Conservation (phyloP, 2,329 filamentous ascomycete species). For the Phoma sp. region DNA sequence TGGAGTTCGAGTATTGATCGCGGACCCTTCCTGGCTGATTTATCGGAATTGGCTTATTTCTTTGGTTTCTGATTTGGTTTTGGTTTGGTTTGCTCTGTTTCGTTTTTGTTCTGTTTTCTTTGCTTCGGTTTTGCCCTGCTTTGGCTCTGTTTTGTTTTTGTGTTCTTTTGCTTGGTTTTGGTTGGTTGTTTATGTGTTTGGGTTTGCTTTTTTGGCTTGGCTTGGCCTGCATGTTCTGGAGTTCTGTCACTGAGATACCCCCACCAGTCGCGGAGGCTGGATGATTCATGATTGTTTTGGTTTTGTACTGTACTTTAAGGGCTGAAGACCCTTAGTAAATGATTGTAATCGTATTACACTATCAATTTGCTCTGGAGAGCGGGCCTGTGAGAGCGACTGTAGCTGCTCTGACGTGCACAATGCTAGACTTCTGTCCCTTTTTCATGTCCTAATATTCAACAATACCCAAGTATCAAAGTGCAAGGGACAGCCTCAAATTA, state of each 20-base stretch:
- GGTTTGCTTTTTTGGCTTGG: neutral
- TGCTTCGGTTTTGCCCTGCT: neutral
- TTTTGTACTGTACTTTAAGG: neutral
- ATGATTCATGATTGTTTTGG: neutral
- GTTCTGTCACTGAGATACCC: slow-evolving; percentile 14
- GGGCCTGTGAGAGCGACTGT: neutral
- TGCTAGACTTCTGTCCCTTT: no score
- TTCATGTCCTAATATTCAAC: no score
- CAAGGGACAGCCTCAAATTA: no score
- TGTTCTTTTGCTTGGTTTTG: neutral
- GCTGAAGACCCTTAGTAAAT: neutral
- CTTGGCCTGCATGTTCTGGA: slow-evolving; percentile 7
- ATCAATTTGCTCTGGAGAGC: no score
- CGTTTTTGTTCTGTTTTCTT: neutral
- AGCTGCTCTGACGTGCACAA: neutral
- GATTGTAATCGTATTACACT: neutral
- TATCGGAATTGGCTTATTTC: neutral
- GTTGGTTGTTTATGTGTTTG: neutral
- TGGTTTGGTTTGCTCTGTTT: neutral
- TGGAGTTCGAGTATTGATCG: slow-evolving; percentile 33
- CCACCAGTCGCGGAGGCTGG: neutral
- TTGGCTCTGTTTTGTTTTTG: neutral
- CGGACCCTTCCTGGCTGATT: neutral
- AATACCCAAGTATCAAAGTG: no score
- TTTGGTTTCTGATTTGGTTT: neutral